phyloP scores from a whole-genome alignment of 352 stramenopile species.

The Phytophthora tentaculata region DNA sequence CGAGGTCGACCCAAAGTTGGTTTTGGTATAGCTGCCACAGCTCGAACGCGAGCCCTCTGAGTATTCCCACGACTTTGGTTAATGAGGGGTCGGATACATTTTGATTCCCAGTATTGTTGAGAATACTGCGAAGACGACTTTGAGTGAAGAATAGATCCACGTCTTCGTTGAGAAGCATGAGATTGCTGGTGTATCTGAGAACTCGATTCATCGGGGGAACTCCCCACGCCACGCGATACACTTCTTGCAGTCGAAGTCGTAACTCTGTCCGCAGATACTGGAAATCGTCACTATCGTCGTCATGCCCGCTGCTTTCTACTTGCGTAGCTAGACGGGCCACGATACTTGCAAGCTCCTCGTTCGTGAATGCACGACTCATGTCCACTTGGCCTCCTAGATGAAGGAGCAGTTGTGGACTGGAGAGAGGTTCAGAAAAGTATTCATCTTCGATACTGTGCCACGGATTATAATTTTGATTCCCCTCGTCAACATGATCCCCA shows the following conservation, averaged over 20 bases:
- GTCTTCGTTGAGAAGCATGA: conserved; percentile 73
- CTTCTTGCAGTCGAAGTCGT: conserved; percentile 69
- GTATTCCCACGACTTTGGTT: conserved; percentile 24
- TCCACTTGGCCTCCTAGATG: conserved; percentile 73
- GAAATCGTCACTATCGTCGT: conserved; percentile 27
- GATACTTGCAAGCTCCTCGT: conserved; percentile 46
- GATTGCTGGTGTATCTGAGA: conserved; percentile 57
- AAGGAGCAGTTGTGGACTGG: conserved; percentile 51
- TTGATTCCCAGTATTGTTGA: not conserved
- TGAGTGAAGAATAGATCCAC: conserved; percentile 67
- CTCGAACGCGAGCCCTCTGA: conserved; percentile 60
- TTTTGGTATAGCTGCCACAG: conserved; percentile 85
- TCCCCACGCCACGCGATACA: conserved; percentile 70
- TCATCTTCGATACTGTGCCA: conserved; percentile 64
- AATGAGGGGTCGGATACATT: conserved; percentile 32
- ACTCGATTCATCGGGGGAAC: conserved; percentile 54
- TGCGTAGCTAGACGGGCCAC: conserved; percentile 25
- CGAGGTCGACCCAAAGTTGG: conserved; percentile 72
- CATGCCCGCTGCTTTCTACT: conserved; percentile 10
- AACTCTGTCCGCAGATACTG: conserved; percentile 37
- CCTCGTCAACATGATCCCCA: conserved; percentile 40
- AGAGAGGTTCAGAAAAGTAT: conserved; percentile 61
- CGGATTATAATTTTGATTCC: conserved; percentile 57
- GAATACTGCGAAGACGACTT: conserved; percentile 15
- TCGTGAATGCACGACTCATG: conserved; percentile 48